Evolutionary conservation across 108 stramenopile species (phyloP).

Genomic region (Pinguiococcus pyrenoidosus): DNA sequence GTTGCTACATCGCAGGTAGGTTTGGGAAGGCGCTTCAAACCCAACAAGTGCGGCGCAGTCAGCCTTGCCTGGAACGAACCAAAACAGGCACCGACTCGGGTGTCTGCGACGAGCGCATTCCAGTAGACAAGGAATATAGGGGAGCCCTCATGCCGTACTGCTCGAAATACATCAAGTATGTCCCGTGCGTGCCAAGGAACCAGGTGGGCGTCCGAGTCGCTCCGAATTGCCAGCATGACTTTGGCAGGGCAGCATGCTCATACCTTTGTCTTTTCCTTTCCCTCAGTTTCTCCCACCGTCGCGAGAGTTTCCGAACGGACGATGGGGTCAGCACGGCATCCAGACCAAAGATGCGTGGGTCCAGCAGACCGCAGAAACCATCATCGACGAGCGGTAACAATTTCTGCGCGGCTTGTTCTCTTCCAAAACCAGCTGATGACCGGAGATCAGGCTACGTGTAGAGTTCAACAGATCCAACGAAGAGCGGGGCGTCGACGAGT

Average conservation of each 20-base stretch:
- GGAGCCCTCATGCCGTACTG: constrained; percentile 39
- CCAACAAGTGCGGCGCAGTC: too few species aligned
- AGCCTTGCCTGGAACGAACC: too few species aligned
- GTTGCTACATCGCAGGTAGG: too few species aligned
- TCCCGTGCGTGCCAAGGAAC: constrained; percentile 35
- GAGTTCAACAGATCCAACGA: not conserved
- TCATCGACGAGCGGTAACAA: constrained; percentile 11
- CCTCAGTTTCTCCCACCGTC: constrained; percentile 22
- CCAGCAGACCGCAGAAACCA: constrained; percentile 2
- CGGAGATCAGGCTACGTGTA: not conserved
- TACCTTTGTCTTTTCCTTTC: not conserved
- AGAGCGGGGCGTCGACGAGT: not conserved
- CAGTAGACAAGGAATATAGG: too few species aligned
- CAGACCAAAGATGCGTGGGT: constrained; percentile 35
- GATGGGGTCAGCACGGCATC: constrained; percentile 34
- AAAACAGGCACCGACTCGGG: too few species aligned
- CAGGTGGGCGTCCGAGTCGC: constrained; percentile 20
- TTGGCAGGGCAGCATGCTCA: not conserved
- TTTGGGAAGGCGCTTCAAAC: too few species aligned
- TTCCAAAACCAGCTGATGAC: constrained; percentile 3
- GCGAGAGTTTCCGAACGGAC: constrained; percentile 21
- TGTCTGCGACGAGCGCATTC: too few species aligned
- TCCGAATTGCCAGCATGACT: not conserved
- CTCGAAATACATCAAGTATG: constrained; percentile 20
- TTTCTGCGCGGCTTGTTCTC: constrained; percentile 18